Percentiles rank a stretch among this genome's conserved stretches.
phyloP scores from a whole-genome alignment of 805 yeast species.

The Geotrichum ghanense region DNA sequence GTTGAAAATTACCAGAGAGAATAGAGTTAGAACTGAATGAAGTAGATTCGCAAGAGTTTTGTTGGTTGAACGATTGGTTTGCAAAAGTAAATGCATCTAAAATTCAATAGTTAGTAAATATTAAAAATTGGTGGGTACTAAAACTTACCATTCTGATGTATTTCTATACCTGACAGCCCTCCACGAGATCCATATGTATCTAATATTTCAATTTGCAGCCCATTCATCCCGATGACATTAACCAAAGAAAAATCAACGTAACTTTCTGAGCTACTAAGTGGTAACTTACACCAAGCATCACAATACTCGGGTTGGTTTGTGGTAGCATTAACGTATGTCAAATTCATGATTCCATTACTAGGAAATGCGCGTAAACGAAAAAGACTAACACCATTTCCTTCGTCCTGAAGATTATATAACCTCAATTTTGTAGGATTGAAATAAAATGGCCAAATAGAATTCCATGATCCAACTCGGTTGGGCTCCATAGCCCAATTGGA shows the following conservation, averaged over 20 bases:
- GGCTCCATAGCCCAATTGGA: constrained; percentile 42
- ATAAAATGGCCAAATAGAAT: constrained; percentile 43
- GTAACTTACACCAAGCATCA: constrained; percentile 83
- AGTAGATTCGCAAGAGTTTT: constrained; percentile 42
- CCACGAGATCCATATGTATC: constrained; percentile 61
- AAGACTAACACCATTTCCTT: constrained; percentile 35
- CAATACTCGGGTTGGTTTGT: constrained; percentile 50
- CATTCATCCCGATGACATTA: constrained; percentile 47
- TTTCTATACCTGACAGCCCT: constrained; percentile 59
- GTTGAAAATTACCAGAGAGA: constrained; percentile 22
- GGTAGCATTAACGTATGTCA: constrained; percentile 70
- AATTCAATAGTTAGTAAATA: constrained; percentile 11
- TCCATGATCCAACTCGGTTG: constrained; percentile 51
- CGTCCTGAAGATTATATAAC: constrained; percentile 47
- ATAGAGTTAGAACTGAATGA: constrained; percentile 24
- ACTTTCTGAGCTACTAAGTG: constrained; percentile 27
- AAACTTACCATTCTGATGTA: constrained; percentile 42
- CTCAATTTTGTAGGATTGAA: constrained; percentile 62
- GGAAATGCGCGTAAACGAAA: constrained; percentile 74
- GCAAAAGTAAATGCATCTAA: constrained; percentile 52
- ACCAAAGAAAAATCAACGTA: constrained; percentile 79
- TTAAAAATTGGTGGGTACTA: not conserved
- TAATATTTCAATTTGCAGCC: constrained; percentile 51
- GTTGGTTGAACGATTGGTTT: constrained; percentile 54
- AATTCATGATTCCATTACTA: constrained; percentile 80